These are phyloP conservation scores for Lasiodiplodia sp. DNA, from an alignment of 2,329 filamentous ascomycete species.

Conservation along the genomic window DNA sequence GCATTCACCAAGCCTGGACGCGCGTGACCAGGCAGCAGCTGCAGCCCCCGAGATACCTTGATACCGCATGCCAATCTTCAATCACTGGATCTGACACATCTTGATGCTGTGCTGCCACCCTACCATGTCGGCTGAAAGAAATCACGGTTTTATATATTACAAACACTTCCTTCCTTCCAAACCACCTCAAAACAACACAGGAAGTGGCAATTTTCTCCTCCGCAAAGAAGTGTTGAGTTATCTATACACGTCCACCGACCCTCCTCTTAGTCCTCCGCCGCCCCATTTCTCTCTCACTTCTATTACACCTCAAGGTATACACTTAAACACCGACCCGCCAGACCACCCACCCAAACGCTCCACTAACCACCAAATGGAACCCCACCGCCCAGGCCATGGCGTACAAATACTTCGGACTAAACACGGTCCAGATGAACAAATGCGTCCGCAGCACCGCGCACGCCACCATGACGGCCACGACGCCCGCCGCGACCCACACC, in stretches of 20 bases:
- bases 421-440: slow-evolving; percentile 98
- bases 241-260: not conserved
- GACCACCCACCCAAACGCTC: slow-evolving; percentile 43
- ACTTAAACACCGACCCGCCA: slow-evolving; percentile 34
- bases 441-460: slow-evolving; percentile 86
- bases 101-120: no score
- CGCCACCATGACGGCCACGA: slow-evolving; percentile 82
- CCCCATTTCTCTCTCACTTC: not conserved
- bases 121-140: not conserved
- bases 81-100: no score
- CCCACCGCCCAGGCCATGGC: slow-evolving; percentile 85
- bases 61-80: no score
- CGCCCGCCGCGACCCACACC: slow-evolving; percentile 69
- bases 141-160: not conserved
- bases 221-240: not conserved
- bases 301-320: not conserved
- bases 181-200: not conserved
- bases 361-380: slow-evolving; percentile 69
- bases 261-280: not conserved
- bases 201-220: not conserved
- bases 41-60: no score
- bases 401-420: slow-evolving; percentile 95
- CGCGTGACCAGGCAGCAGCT: no score
- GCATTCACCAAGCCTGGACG: no score
- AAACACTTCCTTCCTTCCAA: not conserved